Base-by-base conservation (phyloP, 768 basidiomycete genomes). In the Mycena venus region DNA sequence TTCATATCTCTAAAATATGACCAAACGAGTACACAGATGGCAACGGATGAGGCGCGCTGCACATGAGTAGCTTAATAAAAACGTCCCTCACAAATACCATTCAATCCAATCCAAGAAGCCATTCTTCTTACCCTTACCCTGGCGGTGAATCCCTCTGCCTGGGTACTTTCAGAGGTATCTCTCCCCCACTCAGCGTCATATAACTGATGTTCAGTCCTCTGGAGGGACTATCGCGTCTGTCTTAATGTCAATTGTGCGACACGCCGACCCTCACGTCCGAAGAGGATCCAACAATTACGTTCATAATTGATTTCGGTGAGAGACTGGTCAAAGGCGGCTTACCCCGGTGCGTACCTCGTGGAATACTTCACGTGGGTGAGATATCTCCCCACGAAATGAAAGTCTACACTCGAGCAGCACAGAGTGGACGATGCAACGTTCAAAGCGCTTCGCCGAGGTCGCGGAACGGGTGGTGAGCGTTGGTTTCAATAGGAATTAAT, bases 311-410 rank as follows among this genome's bases (percentile, higher is more conserved):
- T 21, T 81, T 82, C 44, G 74, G 78, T 9, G 73, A 76, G 11
- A 79, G 85, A 1, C 68, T 82, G 10, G 78, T 81, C 23, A n/a
- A 72, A 71, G 8, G 84, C 85, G 4, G 79, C 80, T 1, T 76
- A 77, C 60, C 85, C 85, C 12, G 85, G 86, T 14, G 76, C 80
- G 11, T 80, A 79, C 62, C 23, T 83, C 21, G 84, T 85, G 36
- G 84, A 85, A 63, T 78, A 80, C 66, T 82, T 85, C 51, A 79
- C 83, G 2, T 83, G 79, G 77, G 80, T 85, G 79, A 66, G 75
- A 53, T 75, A 81, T 49, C 56, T 85, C 10, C 84, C 84, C 2
- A 15, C 64, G 3, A 27, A 27, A 12, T 69, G 68, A 58, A 59
- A 42, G 23, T 44, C 17, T 15, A 58, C 31, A 4, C 47, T 59